Conservation (phyloP, 495 filamentous ascomycete genomes). For the Cladorrhinum samala region DNA sequence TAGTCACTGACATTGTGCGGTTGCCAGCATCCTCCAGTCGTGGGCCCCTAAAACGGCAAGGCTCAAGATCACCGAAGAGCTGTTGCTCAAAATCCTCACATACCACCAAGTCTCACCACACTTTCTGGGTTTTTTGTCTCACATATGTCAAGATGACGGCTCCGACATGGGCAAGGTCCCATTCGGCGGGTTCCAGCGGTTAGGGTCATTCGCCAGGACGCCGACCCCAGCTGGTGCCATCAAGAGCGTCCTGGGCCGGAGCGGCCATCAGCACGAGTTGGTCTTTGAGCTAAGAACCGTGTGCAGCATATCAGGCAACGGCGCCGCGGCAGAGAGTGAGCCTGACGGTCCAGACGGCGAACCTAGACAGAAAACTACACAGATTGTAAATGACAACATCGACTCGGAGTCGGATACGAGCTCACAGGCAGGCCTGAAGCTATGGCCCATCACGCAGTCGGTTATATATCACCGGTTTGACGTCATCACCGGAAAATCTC, state of each 20-base stretch:
- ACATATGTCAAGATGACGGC: background rate
- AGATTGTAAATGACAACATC: background rate
- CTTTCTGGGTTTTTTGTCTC: slow-evolving; percentile 9
- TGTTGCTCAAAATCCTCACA: slow-evolving; percentile 11
- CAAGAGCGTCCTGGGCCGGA: slow-evolving; percentile 5
- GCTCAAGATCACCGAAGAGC: slow-evolving; percentile 13
- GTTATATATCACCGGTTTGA: slow-evolving; percentile 12
- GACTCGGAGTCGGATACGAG: background rate
- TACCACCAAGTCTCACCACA: slow-evolving; percentile 13
- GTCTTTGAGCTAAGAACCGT: slow-evolving; percentile 9
- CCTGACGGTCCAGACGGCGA: background rate
- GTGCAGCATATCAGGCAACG: background rate
- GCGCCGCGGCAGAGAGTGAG: background rate
- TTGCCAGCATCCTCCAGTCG: background rate
- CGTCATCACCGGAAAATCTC: slow-evolving; percentile 3
- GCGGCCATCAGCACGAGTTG: slow-evolving; percentile 11
- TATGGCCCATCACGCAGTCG: background rate
- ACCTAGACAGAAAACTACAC: background rate
- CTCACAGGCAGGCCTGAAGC: too few relatives aligned
- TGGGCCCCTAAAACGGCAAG: background rate
- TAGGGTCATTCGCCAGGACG: slow-evolving; percentile 1
- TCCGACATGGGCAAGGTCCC: background rate
- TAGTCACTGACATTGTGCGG: too few relatives aligned
- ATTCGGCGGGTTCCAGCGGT: slow-evolving; percentile 8
- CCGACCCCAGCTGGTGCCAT: background rate